A percentile compares a stretch with the other conserved stretches of the same genome.
Conservation (phyloP, 2,329 filamentous ascomycete genomes). For the Ophiocordyceps sinensis region DNA sequence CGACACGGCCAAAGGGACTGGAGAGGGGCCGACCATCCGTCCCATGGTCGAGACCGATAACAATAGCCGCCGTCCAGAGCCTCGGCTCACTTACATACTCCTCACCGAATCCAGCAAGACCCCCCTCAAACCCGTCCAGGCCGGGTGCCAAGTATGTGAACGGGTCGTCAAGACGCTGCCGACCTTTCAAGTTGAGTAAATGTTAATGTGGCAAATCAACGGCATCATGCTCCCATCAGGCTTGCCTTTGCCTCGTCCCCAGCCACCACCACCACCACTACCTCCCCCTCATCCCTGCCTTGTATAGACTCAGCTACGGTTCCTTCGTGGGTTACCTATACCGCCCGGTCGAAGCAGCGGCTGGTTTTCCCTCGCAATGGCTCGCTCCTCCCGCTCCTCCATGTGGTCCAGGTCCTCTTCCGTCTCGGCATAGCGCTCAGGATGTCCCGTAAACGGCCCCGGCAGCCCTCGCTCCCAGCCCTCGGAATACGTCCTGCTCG, state of each 20-base stretch:
- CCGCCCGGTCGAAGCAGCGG: slow-evolving; percentile 35
- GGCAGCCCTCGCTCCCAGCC: slow-evolving; percentile 36
- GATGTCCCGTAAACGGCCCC: slow-evolving; percentile 35
- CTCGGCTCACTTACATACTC: too few relatives aligned
- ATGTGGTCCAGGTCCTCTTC: slow-evolving; percentile 36
- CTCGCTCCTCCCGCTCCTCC: slow-evolving; percentile 34
- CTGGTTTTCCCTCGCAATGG: slow-evolving; percentile 34
- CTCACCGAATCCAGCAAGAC: too few relatives aligned
- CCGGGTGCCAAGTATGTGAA: too few relatives aligned
- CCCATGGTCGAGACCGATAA: too few relatives aligned
- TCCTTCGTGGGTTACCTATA: slow-evolving; percentile 29
- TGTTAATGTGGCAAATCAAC: not conserved
- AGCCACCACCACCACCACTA: too few relatives aligned
- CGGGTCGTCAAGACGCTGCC: too few relatives aligned
- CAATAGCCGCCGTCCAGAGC: too few relatives aligned
- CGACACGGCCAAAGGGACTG: too few relatives aligned
- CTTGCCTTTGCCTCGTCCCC: not conserved
- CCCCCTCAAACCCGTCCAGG: too few relatives aligned
- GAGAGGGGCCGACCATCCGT: too few relatives aligned
- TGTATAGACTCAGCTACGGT: slow-evolving; percentile 6
- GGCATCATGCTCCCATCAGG: too few relatives aligned
- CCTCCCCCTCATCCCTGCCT: not conserved
- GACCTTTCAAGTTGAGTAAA: too few relatives aligned
- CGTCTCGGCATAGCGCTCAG: slow-evolving; percentile 35
- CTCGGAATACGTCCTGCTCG: slow-evolving; percentile 31